Evolutionary conservation across 2,329 filamentous ascomycete species (phyloP), one percentile per base, ranked within the genome.

Genomic region (Pseudogymnoascus sp.): DNA sequence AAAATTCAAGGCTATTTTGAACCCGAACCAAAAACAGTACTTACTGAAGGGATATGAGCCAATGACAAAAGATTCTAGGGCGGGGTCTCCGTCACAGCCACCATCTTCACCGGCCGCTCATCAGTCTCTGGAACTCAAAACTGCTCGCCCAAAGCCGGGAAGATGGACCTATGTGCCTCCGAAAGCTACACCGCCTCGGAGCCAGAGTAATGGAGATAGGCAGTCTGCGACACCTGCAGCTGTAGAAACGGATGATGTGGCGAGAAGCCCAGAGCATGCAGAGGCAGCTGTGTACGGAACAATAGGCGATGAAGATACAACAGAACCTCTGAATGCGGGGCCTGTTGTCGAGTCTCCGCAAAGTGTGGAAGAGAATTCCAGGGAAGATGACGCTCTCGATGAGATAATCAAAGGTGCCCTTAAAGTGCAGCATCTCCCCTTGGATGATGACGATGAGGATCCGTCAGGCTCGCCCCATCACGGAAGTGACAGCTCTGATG

Each of bases 401-500:
- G 76, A 83, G 37, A 82, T 84, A 62, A 91, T 95, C 64, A 75
- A 82, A 33, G 79, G 88, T 69, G 79, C 87, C 56, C 84, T 82
- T 68, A 78, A 83, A 62, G 81, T 84, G 33, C 82, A 83, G 64
- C 77, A 88, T 64, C 76, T 91, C 33, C 82, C 83, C 1, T 70
- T 86, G 4, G 81, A 83, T 63, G 70, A 73, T 6, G 79, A 81
- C 28, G 81, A 84, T 3, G 79, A 81, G 6, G 77, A 72, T 22
- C 64, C 66, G 14, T 66, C 67, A 53, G 61, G 67, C 62, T 50
- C 65, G 43, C n/a, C 65, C 60, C 14, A 69, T 67, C 6, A 65
- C 19, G 26, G 22, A 16, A 43, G n/a, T 5, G 43, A 62, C 12
- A 62, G 61, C 40, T 33, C 40, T 26, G 61, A 62, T 37, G 31